These are phyloP conservation scores for Colletotrichum lindemuthianum DNA, from an alignment of 2,329 filamentous ascomycete genomes.

Conservation along the genomic window DNA sequence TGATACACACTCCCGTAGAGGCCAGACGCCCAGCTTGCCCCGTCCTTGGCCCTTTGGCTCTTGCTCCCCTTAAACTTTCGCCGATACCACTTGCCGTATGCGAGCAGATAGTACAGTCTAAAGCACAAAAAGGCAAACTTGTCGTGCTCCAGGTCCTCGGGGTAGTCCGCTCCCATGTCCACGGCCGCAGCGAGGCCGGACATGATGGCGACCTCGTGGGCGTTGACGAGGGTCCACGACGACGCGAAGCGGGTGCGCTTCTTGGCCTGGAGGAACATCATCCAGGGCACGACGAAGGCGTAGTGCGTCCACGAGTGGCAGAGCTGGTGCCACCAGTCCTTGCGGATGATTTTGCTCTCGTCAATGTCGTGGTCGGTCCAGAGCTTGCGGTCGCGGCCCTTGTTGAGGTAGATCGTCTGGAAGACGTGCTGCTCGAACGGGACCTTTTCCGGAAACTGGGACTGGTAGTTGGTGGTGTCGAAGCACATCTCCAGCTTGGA, in stretches of 20 bases:
- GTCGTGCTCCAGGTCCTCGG: slow-evolving; percentile 70
- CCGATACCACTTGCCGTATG: slow-evolving; percentile 70
- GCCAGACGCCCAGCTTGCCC: slow-evolving; percentile 65
- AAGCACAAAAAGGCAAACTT: slow-evolving; percentile 69
- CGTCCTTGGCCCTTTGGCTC: slow-evolving; percentile 54
- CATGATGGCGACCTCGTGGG: slow-evolving; percentile 74
- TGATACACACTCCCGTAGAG: slow-evolving; percentile 68
- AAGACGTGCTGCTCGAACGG: slow-evolving; percentile 49
- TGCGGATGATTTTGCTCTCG: slow-evolving; percentile 63
- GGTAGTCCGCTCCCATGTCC: slow-evolving; percentile 72
- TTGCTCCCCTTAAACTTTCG: slow-evolving; percentile 43
- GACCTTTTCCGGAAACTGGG: slow-evolving; percentile 66
- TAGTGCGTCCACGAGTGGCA: slow-evolving; percentile 70
- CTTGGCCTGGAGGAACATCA: slow-evolving; percentile 73
- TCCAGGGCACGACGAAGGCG: slow-evolving; percentile 69
- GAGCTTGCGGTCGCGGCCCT: slow-evolving; percentile 60
- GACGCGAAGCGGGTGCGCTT: slow-evolving; percentile 69
- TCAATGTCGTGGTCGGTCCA: slow-evolving; percentile 66
- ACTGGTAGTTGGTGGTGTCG: slow-evolving; percentile 77
- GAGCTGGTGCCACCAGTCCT: slow-evolving; percentile 71
- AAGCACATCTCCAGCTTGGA: slow-evolving; percentile 73
- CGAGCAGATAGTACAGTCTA: slow-evolving; percentile 68
- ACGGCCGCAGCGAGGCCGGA: slow-evolving; percentile 75
- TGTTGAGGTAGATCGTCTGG: slow-evolving; percentile 66
- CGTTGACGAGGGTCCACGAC: slow-evolving; percentile 74